Percentiles rank a stretch among this genome's conserved stretches.
phyloP scores from a whole-genome alignment of 352 stramenopile species.

The Lagenidium giganteum region DNA sequence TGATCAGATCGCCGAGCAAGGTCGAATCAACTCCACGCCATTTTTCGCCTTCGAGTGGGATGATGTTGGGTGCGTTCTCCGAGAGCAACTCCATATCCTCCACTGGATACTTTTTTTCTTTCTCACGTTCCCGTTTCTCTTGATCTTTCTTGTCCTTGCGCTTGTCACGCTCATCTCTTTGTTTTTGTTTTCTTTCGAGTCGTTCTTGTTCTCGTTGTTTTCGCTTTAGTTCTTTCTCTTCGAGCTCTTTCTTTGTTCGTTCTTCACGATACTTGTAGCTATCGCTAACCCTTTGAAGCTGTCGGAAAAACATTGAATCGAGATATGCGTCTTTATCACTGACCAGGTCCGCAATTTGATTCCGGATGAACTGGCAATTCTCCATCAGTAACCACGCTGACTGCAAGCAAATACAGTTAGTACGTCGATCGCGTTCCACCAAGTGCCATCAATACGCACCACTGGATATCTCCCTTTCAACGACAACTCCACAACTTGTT shows the following conservation, averaged over 20 bases:
- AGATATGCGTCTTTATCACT: slow-evolving; percentile 53
- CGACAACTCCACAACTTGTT: slow-evolving; percentile 65
- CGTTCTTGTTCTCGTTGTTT: slow-evolving; percentile 44
- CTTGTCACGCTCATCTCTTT: neutral
- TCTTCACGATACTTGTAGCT: slow-evolving; percentile 42
- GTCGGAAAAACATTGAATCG: slow-evolving; percentile 73
- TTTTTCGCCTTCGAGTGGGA: slow-evolving; percentile 26
- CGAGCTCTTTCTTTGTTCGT: slow-evolving; percentile 37
- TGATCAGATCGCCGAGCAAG: slow-evolving; percentile 56
- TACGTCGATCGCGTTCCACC: neutral
- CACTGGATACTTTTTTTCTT: slow-evolving; percentile 51
- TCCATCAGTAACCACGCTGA: slow-evolving; percentile 72
- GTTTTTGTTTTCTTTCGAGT: slow-evolving; percentile 9
- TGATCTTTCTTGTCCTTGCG: slow-evolving; percentile 35
- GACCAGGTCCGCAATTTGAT: slow-evolving; percentile 58
- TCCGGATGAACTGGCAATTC: slow-evolving; percentile 59
- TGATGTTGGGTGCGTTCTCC: slow-evolving; percentile 20
- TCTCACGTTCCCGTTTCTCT: slow-evolving; percentile 36
- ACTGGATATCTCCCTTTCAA: slow-evolving; percentile 56
- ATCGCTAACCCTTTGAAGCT: slow-evolving; percentile 56
- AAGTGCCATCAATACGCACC: slow-evolving; percentile 34
- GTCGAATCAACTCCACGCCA: slow-evolving; percentile 36
- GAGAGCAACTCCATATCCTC: slow-evolving; percentile 51
- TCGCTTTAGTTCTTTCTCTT: slow-evolving; percentile 40
- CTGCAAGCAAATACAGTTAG: slow-evolving; percentile 13